A percentile compares a stretch with the other conserved stretches of the same genome.
Conservation (phyloP, 495 filamentous ascomycete species). For the Chaetomidium leptoderma region DNA sequence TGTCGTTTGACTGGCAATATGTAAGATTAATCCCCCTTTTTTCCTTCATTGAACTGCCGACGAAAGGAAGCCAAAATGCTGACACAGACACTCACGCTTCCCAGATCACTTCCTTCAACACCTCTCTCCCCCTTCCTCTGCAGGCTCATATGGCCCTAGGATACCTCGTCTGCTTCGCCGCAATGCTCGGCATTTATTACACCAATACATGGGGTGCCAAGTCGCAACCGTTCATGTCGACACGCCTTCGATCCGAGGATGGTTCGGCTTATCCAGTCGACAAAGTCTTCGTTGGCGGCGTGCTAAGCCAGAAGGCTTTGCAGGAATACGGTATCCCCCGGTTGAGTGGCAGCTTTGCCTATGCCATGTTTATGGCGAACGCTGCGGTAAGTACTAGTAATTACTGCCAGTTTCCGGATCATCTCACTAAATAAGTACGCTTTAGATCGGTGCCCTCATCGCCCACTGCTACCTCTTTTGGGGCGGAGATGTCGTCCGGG, state of each 20-base stretch:
- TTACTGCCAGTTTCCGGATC: no score
- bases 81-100: conserved; percentile 23
- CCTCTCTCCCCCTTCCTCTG: conserved; percentile 21
- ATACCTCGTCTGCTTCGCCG: conserved; percentile 39
- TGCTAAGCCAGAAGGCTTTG: conserved; percentile 36
- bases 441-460: conserved; percentile 22
- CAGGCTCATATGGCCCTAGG: conserved; percentile 31
- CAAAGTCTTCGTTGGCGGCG: conserved; percentile 34
- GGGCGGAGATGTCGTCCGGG: conserved; percentile 18
- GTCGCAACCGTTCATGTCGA: conserved; percentile 48
- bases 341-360: conserved; percentile 43
- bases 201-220: conserved; percentile 46
- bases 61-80: background rate
- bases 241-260: conserved; percentile 41
- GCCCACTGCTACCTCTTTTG: conserved; percentile 26
- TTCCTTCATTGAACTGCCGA: no score
- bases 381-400: conserved; percentile 39
- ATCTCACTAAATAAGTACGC: no score
- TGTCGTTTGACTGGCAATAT: conserved; percentile 58
- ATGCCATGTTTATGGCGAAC: conserved; percentile 42
- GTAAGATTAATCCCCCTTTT: conserved; percentile 28
- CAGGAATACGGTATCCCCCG: conserved; percentile 38
- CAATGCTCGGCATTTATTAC: conserved; percentile 46
- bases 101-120: conserved; percentile 37
- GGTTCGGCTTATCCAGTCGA: conserved; percentile 44